Base-by-base conservation (phyloP, 1,139 yeast species). In the Zygoascus sp. region DNA sequence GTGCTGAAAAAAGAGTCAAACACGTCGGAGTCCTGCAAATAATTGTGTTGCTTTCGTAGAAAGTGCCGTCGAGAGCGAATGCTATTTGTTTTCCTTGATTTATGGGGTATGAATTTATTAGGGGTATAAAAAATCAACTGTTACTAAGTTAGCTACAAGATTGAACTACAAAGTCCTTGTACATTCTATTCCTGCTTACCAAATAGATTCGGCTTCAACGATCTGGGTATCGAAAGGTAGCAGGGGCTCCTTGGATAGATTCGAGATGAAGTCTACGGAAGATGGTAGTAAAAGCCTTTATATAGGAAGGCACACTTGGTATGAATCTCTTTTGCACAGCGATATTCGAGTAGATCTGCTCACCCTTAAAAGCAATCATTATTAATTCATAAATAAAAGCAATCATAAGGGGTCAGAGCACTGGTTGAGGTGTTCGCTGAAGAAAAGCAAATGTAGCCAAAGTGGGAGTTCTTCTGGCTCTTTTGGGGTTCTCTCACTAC, bases 301-400 rank as follows among this genome's bases (percentile, higher is more conserved):
- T 30, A 30, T 30, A 30, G 13, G 16, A 30, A 9, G 9, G 15
- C 7, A 2, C 34, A 2, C 5, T 30, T 16, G 15, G 17, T 15
- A 13, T n/a, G 34, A n/a, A 30, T 3, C 7, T 30, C 5, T n/a
- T 30, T 9, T 13, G n/a, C 17, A n/a, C 13, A 30, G 8, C 10
- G 34, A 15, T n/a, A 9, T 30, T 3, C 15, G 9, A 30, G 11
- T 9, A 30, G 16, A n/a, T 3, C 34, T 13, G 3, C 17, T 30
- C 7, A 3, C 17, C 16, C 3, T n/a, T 11, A 35, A 35, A 35
- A 35, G 39, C 15, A 35, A 35, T 35, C 25, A 35, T 35, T 35
- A 35, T 35, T 35, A 20, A 16, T 35, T 35, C 39, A 35, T 35
- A 35, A 20, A 21, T 11, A 35, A 35, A 35, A 35, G 39, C 16